phyloP scores from a whole-genome alignment of 805 yeast genomes.

The Metschnikowia vanudenii region DNA sequence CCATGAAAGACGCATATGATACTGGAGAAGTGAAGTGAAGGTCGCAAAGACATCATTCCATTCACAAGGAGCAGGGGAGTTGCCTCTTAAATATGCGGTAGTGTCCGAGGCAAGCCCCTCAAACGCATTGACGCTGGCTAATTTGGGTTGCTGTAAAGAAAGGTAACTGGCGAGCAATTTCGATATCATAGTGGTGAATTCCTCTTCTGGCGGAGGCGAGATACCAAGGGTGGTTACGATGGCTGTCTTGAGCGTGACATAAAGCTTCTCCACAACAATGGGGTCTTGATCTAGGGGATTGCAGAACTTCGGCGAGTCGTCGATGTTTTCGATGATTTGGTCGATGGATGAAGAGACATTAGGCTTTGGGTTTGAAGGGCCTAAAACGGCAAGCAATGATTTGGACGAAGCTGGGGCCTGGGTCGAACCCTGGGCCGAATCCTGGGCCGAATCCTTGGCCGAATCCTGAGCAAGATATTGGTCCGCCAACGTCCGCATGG shows the following conservation, averaged over 20 bases:
- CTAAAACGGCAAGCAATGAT: background rate
- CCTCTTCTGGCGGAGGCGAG: background rate
- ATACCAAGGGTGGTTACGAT: background rate
- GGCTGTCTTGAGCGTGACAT: slow-evolving; percentile 18
- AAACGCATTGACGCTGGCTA: slow-evolving; percentile 8
- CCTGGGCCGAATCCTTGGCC: slow-evolving; percentile 10
- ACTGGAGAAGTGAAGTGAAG: slow-evolving; percentile 11
- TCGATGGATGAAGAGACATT: background rate
- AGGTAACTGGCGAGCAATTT: slow-evolving; percentile 10
- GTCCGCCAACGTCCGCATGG: slow-evolving; percentile 13
- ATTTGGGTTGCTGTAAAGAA: slow-evolving; percentile 6
- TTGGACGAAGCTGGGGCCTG: background rate
- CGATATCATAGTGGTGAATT: slow-evolving; percentile 1
- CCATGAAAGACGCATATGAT: slow-evolving; percentile 1
- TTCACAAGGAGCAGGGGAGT: slow-evolving; percentile 1
- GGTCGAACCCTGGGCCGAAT: background rate
- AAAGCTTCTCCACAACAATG: slow-evolving; percentile 20
- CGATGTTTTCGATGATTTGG: slow-evolving; percentile 16
- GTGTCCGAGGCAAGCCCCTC: slow-evolving; percentile 12
- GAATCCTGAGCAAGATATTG: slow-evolving; percentile 10
- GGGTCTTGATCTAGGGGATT: slow-evolving; percentile 16
- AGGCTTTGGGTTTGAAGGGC: background rate
- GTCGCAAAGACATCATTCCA: slow-evolving; percentile 10
- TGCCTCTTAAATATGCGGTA: slow-evolving; percentile 6
- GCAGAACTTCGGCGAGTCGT: slow-evolving; percentile 6